Base-by-base conservation (phyloP, 306 rosid genomes). In the Notholithocarpus densiflorus region DNA sequence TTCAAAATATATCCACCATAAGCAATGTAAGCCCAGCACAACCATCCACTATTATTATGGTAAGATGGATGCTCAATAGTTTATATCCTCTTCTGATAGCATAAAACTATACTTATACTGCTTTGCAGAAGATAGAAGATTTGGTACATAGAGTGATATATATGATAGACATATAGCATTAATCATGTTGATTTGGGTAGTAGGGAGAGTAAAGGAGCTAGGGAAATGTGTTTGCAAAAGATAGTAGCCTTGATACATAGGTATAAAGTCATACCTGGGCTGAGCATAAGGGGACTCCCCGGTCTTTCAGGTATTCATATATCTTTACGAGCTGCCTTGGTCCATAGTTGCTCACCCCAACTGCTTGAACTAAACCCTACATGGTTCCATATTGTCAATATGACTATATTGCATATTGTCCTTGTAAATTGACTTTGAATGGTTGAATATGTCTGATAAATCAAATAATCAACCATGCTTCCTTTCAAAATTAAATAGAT, bases 301-400 rank as follows among this genome's bases (percentile, higher is more conserved):
- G 88, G 18, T 79, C 91, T 84, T 91, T 88, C 40, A 95, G 90
- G 74, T 95, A 92, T 74, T 89, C 96, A 60, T 95, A 77, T 74
- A 92, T 91, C 91, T 92, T 95, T 55, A 91, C 52, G 20, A 92
- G 92, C 81, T 95, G 98, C 87, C 83, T 92, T 59, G 98, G 98
- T 79, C 98, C 98, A 8, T 90, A 95, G 86, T 95, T 95, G 77
- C 98, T 92, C 72, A 95, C 98, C 62, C 98, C 98, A 80, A 95
- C 98, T 66, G 94, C 98, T 86, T 86, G 87, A 85, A 95, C 98
- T 61, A 95, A 85, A 72, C 98, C 98, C 98, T 95, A 27, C 74
- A 78, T 60, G 78, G 1, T 19, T 81, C 32, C 40, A 60, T 77
- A 68, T 27, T 74, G 32, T 81, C 70, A 87, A 71, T 34, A 72